Percentiles rank a stretch among this genome's conserved stretches.
Evolutionary conservation across 2,329 filamentous ascomycete species (phyloP).

Genomic region (Stachybotrys chlorohalonatus): DNA sequence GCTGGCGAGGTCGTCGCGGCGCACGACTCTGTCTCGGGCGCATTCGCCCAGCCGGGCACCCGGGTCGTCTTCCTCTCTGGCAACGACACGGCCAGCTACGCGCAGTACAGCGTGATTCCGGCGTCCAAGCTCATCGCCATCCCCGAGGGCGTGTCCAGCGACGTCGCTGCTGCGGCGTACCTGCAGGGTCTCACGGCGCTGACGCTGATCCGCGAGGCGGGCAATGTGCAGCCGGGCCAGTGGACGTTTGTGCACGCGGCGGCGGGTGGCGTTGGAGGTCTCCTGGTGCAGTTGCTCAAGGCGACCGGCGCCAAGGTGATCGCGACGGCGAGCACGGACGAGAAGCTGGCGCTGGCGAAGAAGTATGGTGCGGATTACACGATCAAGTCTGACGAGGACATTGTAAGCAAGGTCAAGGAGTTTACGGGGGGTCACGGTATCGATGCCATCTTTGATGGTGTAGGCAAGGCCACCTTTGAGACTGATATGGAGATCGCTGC

Average conservation of each 20-base stretch:
- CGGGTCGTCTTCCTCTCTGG: conserved; percentile 60
- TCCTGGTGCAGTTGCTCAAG: conserved; percentile 67
- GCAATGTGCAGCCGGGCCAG: conserved; percentile 65
- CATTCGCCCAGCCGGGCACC: conserved; percentile 49
- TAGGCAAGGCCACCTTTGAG: conserved; percentile 81
- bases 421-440: conserved; percentile 67
- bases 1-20: conserved; percentile 60
- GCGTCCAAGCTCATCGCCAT: conserved; percentile 50
- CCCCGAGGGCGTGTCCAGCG: conserved; percentile 50
- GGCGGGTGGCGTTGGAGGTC: conserved; percentile 69
- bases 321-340: conserved; percentile 64
- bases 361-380: conserved; percentile 62
- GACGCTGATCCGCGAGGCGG: conserved; percentile 68
- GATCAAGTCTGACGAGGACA: conserved; percentile 58
- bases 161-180: conserved; percentile 59
- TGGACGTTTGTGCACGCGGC: conserved; percentile 82
- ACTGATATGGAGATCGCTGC: conserved; percentile 64
- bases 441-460: conserved; percentile 74
- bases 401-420: conserved; percentile 51
- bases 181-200: conserved; percentile 79
- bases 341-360: conserved; percentile 63
- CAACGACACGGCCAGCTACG: conserved; percentile 35
- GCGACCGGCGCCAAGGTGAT: conserved; percentile 68
- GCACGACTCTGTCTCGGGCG: conserved; percentile 41
- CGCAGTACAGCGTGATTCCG: conserved; percentile 45